phyloP scores from a whole-genome alignment of 805 yeast species.

The Jamesozyma piceae region DNA sequence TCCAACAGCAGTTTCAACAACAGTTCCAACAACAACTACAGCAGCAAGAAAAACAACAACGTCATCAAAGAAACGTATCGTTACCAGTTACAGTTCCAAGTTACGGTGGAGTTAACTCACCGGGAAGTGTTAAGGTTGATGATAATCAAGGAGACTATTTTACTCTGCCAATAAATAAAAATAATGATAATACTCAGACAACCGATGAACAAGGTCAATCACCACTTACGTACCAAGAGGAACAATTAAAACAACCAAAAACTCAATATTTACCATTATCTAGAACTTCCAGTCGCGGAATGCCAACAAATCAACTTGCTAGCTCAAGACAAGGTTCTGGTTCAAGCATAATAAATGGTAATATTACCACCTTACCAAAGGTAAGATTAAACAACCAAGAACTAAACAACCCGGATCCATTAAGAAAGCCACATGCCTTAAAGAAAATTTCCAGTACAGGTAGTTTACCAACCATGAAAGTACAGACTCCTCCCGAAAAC shows the following conservation, averaged over 20 bases:
- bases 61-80: conserved; percentile 20
- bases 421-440: conserved; percentile 1
- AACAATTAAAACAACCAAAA: conserved; percentile 4
- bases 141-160: conserved; percentile 30
- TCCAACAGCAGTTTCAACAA: neutral
- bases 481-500: neutral
- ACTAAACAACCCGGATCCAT: conserved; percentile 1
- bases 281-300: conserved; percentile 14
- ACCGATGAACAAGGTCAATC: conserved; percentile 5
- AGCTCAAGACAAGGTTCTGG: conserved; percentile 4
- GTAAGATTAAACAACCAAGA: conserved; percentile 6
- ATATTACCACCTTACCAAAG: conserved; percentile 1
- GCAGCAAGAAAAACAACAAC: neutral
- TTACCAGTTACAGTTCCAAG: conserved; percentile 11
- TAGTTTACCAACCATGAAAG: conserved; percentile 8
- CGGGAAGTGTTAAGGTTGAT: conserved; percentile 20
- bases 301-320: neutral
- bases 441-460: conserved; percentile 12
- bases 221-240: conserved; percentile 13
- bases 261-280: conserved; percentile 7
- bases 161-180: conserved; percentile 25
- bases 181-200: neutral
- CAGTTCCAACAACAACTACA: neutral
- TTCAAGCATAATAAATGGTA: neutral
- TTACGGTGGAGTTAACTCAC: conserved; percentile 14